These are phyloP conservation scores for Solanum neorickii DNA, from an alignment of 257 asterid species.

Conservation along the genomic window DNA sequence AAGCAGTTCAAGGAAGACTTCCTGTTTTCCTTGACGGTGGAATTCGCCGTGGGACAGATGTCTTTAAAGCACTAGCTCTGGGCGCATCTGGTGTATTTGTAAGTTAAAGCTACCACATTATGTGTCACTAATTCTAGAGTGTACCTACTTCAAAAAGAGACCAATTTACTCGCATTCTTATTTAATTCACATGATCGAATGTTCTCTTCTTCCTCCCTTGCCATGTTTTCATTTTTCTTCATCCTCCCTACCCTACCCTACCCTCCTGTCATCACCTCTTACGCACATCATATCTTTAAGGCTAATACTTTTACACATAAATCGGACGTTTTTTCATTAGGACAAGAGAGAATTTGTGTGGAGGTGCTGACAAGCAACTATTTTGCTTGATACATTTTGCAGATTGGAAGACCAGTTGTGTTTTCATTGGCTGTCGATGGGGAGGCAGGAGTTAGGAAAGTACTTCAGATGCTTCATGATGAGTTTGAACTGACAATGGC, in stretches of 20 bases:
- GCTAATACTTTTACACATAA: neutral
- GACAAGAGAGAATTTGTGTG: neutral
- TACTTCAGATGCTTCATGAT: conserved; percentile 57
- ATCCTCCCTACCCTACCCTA: neutral
- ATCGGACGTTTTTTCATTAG: neutral
- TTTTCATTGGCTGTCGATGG: conserved; percentile 65
- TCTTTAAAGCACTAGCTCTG: conserved; percentile 74
- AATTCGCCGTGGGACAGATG: conserved; percentile 75
- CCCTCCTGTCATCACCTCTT: neutral
- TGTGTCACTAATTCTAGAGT: neutral
- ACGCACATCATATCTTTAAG: neutral
- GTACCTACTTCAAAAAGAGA: neutral
- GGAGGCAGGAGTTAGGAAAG: conserved; percentile 66
- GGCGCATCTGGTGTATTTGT: conserved; percentile 84
- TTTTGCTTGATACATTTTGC: neutral
- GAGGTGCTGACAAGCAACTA: neutral
- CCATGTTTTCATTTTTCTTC: neutral
- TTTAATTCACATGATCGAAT: neutral
- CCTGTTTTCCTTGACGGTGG: conserved; percentile 80
- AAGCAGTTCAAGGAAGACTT: conserved; percentile 48
- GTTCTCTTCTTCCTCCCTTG: neutral
- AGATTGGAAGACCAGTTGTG: conserved; percentile 71
- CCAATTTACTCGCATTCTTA: neutral
- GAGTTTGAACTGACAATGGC: conserved; percentile 88
- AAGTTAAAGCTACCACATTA: conserved; percentile 16